These are phyloP conservation scores for Taphrina pruni DNA, from an alignment of 1,139 yeast genomes.

Conservation along the genomic window DNA sequence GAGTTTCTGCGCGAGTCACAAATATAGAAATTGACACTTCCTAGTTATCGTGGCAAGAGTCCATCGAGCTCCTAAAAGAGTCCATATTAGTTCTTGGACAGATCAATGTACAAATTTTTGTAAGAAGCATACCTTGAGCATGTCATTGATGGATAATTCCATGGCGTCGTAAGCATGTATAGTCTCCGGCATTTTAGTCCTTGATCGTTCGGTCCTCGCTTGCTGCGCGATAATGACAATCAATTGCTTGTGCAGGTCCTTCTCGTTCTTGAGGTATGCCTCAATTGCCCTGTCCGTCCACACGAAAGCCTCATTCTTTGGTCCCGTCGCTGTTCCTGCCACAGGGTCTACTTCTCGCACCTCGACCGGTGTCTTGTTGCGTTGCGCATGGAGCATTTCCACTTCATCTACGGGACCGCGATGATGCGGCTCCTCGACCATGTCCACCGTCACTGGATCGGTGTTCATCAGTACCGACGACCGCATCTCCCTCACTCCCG, in stretches of 20 bases:
- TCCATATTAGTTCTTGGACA: neutral
- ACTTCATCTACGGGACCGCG: conserved; percentile 35
- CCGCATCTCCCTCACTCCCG: conserved; percentile 32
- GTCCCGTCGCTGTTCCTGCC: neutral
- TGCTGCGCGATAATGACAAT: conserved; percentile 8
- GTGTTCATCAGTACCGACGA: conserved; percentile 28
- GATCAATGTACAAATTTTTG: neutral
- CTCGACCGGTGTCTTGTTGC: conserved; percentile 14
- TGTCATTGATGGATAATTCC: neutral
- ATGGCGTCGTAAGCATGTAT: neutral
- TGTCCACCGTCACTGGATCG: conserved; percentile 34
- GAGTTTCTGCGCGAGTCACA: conserved; percentile 1
- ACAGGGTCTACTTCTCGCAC: neutral
- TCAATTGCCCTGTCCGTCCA: conserved; percentile 12
- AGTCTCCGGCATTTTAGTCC: neutral
- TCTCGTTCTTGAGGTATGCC: conserved; percentile 10
- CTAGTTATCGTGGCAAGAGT: neutral
- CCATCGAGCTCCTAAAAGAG: conserved; percentile 13
- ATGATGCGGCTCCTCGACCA: conserved; percentile 35
- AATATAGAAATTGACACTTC: neutral
- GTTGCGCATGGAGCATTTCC: conserved; percentile 22
- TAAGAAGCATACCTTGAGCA: conserved; percentile 17
- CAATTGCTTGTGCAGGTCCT: neutral
- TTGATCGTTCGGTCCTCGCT: conserved; percentile 3
- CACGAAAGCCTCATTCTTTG: conserved; percentile 7